Percentiles rank a stretch among this genome's conserved stretches.
phyloP scores from a whole-genome alignment of 2,329 filamentous ascomycete species.

The Lomentospora prolificans region DNA sequence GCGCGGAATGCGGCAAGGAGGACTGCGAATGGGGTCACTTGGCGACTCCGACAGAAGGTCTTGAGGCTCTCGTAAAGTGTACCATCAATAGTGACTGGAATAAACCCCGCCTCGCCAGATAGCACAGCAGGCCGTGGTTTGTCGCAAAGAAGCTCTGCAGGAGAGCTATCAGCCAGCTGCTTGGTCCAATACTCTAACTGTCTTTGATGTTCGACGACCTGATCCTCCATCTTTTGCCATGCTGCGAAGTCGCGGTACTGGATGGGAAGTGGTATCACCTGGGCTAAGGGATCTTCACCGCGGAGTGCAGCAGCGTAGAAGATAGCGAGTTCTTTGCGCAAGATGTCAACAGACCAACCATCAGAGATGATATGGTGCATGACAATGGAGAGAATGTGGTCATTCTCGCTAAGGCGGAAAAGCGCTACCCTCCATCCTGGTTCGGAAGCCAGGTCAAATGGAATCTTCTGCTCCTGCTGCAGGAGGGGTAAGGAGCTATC shows the following conservation, averaged over 20 bases:
- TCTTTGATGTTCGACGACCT: slow-evolving; percentile 10
- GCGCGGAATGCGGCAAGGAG: slow-evolving; percentile 18
- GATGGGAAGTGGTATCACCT: slow-evolving; percentile 13
- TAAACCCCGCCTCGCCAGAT: neutral
- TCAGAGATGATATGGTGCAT: slow-evolving; percentile 21
- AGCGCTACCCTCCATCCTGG: slow-evolving; percentile 15
- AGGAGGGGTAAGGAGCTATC: neutral
- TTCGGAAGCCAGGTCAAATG: slow-evolving; percentile 15
- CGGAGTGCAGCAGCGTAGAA: slow-evolving; percentile 14
- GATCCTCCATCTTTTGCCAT: slow-evolving; percentile 14
- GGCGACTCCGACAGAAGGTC: slow-evolving; percentile 6
- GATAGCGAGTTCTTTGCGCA: slow-evolving; percentile 13
- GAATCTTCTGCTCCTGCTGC: slow-evolving; percentile 12
- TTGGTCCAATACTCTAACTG: slow-evolving; percentile 17
- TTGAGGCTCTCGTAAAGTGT: slow-evolving; percentile 9
- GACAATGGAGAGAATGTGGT: slow-evolving; percentile 17
- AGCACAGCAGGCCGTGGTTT: neutral
- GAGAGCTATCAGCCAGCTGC: slow-evolving; percentile 12
- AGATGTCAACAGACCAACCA: slow-evolving; percentile 19
- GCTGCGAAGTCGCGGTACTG: slow-evolving; percentile 17
- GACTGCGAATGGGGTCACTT: slow-evolving; percentile 8
- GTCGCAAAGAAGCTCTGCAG: slow-evolving; percentile 14
- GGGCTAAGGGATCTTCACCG: slow-evolving; percentile 11
- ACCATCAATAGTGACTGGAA: neutral
- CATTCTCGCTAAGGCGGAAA: slow-evolving; percentile 8